Evolutionary conservation across 257 asterid species (phyloP), one percentile per base, ranked within the genome.

Genomic region (Prunella vulgaris): DNA sequence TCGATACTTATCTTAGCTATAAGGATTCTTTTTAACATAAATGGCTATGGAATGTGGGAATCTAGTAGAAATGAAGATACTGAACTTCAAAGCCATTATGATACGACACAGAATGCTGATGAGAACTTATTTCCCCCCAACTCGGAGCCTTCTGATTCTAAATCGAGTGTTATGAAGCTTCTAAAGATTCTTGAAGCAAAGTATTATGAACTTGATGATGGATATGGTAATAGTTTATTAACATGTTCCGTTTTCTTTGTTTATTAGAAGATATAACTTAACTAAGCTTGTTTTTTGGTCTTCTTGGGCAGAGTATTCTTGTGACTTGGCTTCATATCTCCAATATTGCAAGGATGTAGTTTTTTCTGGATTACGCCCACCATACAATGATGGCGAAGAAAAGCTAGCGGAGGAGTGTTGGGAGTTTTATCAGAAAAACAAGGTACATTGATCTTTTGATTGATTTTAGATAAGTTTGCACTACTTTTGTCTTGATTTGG

Each of bases 11-110:
- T 88, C 62, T 90, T 90, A 75, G 74, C 96, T 21, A 75, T 86
- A 21, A 84, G 98, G 78, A 74, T 81, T 70, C 53, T 79, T 13
- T 88, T 81, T 60, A 74, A 86, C 80, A 78, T 88, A 72, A 92
- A 88, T 69, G 98, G 96, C 7, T 87, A 77, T 76, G 97, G 96
- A 70, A 73, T 73, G 57, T 88, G 98, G 95, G 98, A 88, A 79
- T 79, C 72, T 52, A 85, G 81, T 80, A 27, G 60, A 38, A 74
- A 71, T 68, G 67, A 53, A 69, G 76, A 70, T 35, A 51, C 51
- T 15, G 76, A 71, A 46, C 63, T 73, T 46, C 57, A 46, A 27
- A 52, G 24, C 70, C 37, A 6, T 48, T 25, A 14, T 42, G 54
- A 65, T 62, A 49, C 37, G 5, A 37, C 32, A 5, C 67, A 54